These are phyloP conservation scores for Eutrema heterophyllum DNA, from an alignment of 345 rosid species.

Conservation along the genomic window DNA sequence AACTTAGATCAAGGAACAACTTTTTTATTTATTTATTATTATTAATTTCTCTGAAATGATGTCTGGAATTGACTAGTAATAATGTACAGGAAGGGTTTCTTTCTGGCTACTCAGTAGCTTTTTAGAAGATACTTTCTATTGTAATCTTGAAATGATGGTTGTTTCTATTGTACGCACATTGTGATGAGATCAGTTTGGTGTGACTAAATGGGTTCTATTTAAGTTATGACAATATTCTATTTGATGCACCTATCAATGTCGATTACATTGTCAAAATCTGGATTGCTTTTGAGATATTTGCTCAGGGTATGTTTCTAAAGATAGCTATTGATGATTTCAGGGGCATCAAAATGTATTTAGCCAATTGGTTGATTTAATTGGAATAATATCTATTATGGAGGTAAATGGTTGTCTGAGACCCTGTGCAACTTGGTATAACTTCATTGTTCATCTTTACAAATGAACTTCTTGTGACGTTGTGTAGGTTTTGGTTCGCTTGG, in stretches of 20 bases:
- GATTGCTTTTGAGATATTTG: background rate
- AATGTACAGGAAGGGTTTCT: slow-evolving; percentile 64
- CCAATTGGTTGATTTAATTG: slow-evolving; percentile 75
- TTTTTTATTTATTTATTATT: too few relatives aligned
- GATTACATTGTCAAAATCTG: background rate
- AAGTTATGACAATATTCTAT: slow-evolving; percentile 22
- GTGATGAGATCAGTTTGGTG: slow-evolving; percentile 13
- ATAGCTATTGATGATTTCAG: slow-evolving; percentile 38
- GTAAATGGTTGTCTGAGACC: slow-evolving; percentile 38
- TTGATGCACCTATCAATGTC: background rate
- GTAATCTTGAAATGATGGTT: background rate
- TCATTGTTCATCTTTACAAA: slow-evolving; percentile 1
- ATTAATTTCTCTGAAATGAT: background rate
- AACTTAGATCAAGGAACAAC: background rate
- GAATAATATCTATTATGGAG: slow-evolving; percentile 94
- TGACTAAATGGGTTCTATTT: background rate
- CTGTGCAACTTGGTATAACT: slow-evolving; percentile 10
- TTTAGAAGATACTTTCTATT: background rate
- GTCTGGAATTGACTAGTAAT: slow-evolving; percentile 29
- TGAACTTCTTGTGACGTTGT: background rate
- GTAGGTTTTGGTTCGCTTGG: slow-evolving; percentile 73
- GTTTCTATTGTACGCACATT: background rate
- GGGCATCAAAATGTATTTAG: slow-evolving; percentile 59
- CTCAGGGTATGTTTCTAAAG: background rate
- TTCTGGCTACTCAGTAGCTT: slow-evolving; percentile 22